Base-by-base conservation (phyloP, 176 grass and related monocot genomes). In the Cenchrus americanus region DNA sequence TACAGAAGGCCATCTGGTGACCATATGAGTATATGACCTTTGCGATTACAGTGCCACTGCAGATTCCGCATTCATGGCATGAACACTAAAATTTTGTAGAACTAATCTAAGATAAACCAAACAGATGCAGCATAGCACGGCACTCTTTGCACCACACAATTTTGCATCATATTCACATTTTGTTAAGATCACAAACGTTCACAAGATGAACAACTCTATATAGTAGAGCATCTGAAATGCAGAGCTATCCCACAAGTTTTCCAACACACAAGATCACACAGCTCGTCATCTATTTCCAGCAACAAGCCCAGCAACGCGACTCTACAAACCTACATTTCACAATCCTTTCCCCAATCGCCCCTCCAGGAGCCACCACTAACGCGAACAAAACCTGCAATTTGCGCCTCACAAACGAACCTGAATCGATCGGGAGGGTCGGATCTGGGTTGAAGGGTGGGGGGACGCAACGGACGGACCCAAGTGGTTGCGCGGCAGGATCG, bases 281-380 rank as follows among this genome's bases (percentile, higher is more conserved):
- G 3, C 9, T 41, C 21, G 21, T 17, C 42, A 27, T 55, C 46
- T 81, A 11, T 69, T 46, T 51, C 52, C 43, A 9, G 59, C 58
- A 9, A 11, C 50, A 40, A 48, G 2, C 2, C 19, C 58, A 9
- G 14, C 41, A 40, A 48, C 4, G 4, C 19, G 48, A 17, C 6
- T 1, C 9, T 14, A 50, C 18, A 51, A 75, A 62, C 84, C 50
- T 50, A 68, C 74, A 83, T 74, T 68, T 19, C 60, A 23, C 17
- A 77, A 21, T 30, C 43, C 42, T 37, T 11, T 12, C 19, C 19
- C 4, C 40, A 41, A 32, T 55, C 5, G 46, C 23, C 64, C 30
- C 50, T 41, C 51, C 27, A 57, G 67, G 55, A n/a, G 17, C 53
- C 62, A 9, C 57, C 10, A n/a, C 1, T 22, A 27, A 22, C 5